phyloP scores from a whole-genome alignment of 2,329 filamentous ascomycete species.

The Epichloe sylvatica region DNA sequence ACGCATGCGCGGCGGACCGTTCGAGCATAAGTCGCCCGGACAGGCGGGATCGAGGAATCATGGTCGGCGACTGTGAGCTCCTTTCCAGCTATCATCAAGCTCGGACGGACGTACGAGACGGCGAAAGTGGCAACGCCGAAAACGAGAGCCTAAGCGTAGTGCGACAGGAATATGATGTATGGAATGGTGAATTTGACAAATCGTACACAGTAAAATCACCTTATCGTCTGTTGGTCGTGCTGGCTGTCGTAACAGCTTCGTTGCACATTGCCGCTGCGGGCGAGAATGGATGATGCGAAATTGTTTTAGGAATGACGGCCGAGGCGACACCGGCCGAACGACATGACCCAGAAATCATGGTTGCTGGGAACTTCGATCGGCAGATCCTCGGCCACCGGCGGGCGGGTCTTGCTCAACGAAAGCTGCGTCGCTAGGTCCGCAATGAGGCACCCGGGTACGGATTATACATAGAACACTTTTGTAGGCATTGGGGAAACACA shows the following conservation, averaged over 20 bases:
- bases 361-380: conserved; percentile 19
- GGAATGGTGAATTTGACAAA: not conserved
- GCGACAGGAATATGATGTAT: not conserved
- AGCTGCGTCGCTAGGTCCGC: no score
- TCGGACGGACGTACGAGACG: conserved; percentile 3
- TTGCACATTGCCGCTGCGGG: conserved; percentile 20
- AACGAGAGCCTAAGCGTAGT: not conserved
- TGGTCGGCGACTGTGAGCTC: conserved; percentile 11
- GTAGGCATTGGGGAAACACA: not conserved
- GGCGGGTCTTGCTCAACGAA: not conserved
- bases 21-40: conserved; percentile 26
- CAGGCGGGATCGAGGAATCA: conserved; percentile 28
- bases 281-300: conserved; percentile 9
- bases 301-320: conserved; percentile 18
- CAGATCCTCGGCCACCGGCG: conserved; percentile 12
- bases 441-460: no score
- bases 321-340: conserved; percentile 7
- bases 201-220: not conserved
- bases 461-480: no score
- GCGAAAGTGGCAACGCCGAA: not conserved
- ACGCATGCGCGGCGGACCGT: conserved; percentile 17
- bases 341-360: not conserved
- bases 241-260: conserved; percentile 12
- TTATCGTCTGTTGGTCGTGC: conserved; percentile 5
- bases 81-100: conserved; percentile 1